Base-by-base conservation (phyloP, 148 eudicot species). In the Polygonum aviculare region DNA sequence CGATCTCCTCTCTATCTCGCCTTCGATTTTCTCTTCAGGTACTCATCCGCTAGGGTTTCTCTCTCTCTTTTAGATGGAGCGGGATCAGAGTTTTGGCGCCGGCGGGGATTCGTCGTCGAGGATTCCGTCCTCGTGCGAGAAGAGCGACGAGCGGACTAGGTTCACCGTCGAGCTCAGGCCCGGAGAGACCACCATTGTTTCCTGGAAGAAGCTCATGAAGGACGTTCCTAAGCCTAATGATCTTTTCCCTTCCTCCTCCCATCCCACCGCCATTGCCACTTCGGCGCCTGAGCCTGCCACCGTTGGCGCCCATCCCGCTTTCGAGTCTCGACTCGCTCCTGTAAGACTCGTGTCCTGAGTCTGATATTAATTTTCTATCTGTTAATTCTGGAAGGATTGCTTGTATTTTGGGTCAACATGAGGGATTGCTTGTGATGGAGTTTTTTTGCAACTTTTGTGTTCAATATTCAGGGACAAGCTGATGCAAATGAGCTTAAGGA, bases 401-500 rank as follows among this genome's bases (percentile, higher is more conserved):
- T 48, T 71, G 4, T 69, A 18, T 69, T 35, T 69, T 5, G 14
- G n/a, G 19, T 47, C 41, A 76, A 26, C 10, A 49, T 69, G 48
- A 77, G 31, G 49, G 14, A 18, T 31, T 60, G 21, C 48, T 35
- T 12, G n/a, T 9, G 40, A 18, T 41, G 33, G 4, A 22, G 36
- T 50, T 6, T 7, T 33, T 63, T 47, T 26, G 41, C 69, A n/a
- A 60, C 26, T 49, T 77, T 59, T 69, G 48, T 65, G 45, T 73
- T 44, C 47, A 44, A 44, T 44, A 6, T 44, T 59, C 62, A 88
- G 94, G 93, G 86, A 76, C 86, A 87, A 63, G 77, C 86, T 81
- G 81, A 78, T 74, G 86, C 89, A 74, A 81, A 84, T 81, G 97
- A 90, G 69, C 74, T 15, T 70, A 81, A 81, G 38, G 97, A 93